Percentiles rank a stretch among this genome's conserved stretches.
These are phyloP conservation scores for Gossypium anomalum DNA, from an alignment of 345 rosid species.

Conservation along the genomic window DNA sequence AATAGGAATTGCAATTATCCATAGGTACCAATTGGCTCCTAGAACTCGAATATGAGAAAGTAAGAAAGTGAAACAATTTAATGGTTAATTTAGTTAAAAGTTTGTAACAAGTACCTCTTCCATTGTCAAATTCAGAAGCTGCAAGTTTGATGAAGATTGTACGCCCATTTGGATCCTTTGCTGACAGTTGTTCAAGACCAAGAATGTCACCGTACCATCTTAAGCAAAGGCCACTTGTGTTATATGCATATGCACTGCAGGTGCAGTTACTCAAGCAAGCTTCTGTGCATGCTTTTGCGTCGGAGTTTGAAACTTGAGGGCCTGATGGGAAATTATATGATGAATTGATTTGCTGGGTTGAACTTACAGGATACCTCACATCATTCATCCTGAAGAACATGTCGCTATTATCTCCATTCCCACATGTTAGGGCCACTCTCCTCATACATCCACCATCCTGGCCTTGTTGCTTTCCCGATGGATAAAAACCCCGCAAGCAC, in stretches of 20 bases:
- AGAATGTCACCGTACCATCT: constrained; percentile 1
- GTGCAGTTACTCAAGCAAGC: constrained; percentile 17
- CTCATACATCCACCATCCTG: constrained; percentile 38
- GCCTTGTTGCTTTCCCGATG: constrained; percentile 22
- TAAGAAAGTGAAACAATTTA: background rate
- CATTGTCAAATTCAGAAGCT: constrained; percentile 13
- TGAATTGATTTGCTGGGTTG: background rate
- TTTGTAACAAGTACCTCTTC: background rate
- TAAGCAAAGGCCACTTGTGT: constrained; percentile 8
- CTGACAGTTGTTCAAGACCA: background rate
- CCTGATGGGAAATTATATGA: background rate
- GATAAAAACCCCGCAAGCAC: constrained; percentile 40
- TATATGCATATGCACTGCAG: constrained; percentile 18
- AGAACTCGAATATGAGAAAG: background rate
- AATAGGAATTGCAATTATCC: constrained; percentile 8
- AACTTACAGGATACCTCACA: constrained; percentile 1
- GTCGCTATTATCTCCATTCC: constrained; percentile 16
- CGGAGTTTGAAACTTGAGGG: background rate
- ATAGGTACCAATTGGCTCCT: background rate
- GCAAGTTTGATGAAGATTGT: constrained; percentile 17
- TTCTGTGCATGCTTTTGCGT: background rate
- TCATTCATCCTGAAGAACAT: constrained; percentile 13
- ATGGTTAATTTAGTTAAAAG: background rate
- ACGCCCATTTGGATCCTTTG: background rate
- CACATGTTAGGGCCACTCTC: constrained; percentile 24